A percentile compares a stretch with the other conserved stretches of the same genome.
Conservation (phyloP, 2,329 filamentous ascomycete species). For the Pezizomycotina sp. region DNA sequence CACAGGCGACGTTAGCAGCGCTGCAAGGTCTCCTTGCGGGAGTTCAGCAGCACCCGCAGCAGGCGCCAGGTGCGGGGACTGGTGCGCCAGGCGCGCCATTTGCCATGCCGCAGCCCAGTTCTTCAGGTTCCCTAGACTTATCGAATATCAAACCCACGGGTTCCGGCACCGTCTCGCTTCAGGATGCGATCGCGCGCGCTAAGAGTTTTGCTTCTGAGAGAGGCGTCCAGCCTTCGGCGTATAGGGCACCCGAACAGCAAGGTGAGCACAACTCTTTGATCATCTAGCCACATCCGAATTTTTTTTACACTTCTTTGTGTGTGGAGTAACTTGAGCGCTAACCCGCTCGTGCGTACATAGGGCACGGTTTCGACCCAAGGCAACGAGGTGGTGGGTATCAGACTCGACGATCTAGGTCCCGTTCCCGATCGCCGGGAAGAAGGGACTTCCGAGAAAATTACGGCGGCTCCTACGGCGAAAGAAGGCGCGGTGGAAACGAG, state of each 20-base stretch:
- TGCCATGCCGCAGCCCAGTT: conserved; percentile 48
- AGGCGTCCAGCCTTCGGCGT: conserved; percentile 20
- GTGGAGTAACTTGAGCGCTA: conserved; percentile 14
- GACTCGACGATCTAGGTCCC: conserved; percentile 40
- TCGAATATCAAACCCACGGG: conserved; percentile 63
- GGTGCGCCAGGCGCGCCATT: conserved; percentile 31
- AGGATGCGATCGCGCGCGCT: conserved; percentile 70
- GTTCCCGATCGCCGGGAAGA: conserved; percentile 55
- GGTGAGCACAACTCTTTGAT: too few species aligned
- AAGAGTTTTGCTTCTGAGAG: conserved; percentile 37
- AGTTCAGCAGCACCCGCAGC: conserved; percentile 11
- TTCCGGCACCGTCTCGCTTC: conserved; percentile 66
- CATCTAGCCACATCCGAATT: too few species aligned
- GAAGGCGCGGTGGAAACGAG: conserved; percentile 43
- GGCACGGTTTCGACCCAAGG: conserved; percentile 13
- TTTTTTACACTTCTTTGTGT: neutral
- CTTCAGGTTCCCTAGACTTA: conserved; percentile 61
- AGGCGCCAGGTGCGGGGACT: conserved; percentile 17
- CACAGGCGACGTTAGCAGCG: conserved; percentile 8
- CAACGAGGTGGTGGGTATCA: conserved; percentile 1
- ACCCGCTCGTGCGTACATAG: conserved; percentile 20
- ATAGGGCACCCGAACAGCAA: too few species aligned
- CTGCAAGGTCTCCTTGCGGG: conserved; percentile 13
- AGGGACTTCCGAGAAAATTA: conserved; percentile 46
- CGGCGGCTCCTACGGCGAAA: conserved; percentile 69